Percentiles rank a stretch among this genome's conserved stretches.
Evolutionary conservation across 1,284 basidiomycete genomes (phyloP).

Genomic region (Puccinia triticina): DNA sequence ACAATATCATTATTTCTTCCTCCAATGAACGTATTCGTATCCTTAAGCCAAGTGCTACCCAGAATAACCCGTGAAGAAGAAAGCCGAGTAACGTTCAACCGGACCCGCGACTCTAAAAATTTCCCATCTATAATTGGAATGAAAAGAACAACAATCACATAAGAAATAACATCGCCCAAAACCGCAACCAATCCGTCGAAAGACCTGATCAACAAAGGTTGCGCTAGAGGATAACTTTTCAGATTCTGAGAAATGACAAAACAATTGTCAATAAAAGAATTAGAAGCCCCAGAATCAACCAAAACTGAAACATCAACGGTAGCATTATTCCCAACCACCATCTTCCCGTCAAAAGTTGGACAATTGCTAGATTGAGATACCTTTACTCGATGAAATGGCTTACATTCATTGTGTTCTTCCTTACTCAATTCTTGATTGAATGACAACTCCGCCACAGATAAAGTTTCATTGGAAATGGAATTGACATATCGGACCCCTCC

Average conservation of each 20-base stretch:
- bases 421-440: not conserved
- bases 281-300: slow-evolving; percentile 1
- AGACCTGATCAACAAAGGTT: not conserved
- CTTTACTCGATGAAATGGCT: not conserved
- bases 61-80: too few species aligned
- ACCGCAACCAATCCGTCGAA: not conserved
- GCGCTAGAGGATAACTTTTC: not conserved
- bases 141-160: too few species aligned
- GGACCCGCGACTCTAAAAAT: too few species aligned
- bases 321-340: too few species aligned
- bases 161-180: too few species aligned
- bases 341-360: too few species aligned
- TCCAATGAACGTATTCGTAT: too few species aligned
- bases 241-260: not conserved
- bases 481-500: not conserved
- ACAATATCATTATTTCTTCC: too few species aligned
- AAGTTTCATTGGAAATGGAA: not conserved
- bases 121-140: too few species aligned
- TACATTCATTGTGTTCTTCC: not conserved
- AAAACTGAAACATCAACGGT: not conserved
- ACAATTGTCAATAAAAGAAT: not conserved
- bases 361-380: too few species aligned
- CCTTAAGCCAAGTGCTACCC: too few species aligned
- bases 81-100: too few species aligned
- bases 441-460: not conserved